Conservation (phyloP, 2,329 filamentous ascomycete genomes). For the Chalaropsis ovoidea region DNA sequence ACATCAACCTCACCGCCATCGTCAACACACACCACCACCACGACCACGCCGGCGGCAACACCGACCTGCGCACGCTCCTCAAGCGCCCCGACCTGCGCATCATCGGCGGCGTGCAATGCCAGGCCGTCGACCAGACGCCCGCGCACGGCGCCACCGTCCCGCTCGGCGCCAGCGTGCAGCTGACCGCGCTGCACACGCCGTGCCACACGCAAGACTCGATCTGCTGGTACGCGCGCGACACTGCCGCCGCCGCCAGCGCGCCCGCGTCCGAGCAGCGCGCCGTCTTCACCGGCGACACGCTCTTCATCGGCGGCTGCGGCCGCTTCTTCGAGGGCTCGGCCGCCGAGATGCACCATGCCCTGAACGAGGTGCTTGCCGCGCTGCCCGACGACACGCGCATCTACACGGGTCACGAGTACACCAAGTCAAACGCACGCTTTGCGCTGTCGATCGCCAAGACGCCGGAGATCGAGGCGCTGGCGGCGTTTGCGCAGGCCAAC, state of each 20-base stretch:
- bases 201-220: conserved; percentile 99
- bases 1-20: conserved; percentile 77
- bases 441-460: conserved; percentile 63
- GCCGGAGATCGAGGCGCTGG: conserved; percentile 64
- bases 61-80: conserved; percentile 39
- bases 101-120: conserved; percentile 80
- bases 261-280: conserved; percentile 40
- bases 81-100: conserved; percentile 57
- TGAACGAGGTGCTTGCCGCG: conserved; percentile 72
- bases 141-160: conserved; percentile 66
- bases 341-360: conserved; percentile 80
- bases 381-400: conserved; percentile 87
- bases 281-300: conserved; percentile 91
- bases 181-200: conserved; percentile 82
- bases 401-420: conserved; percentile 94
- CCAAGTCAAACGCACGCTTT: conserved; percentile 92
- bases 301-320: conserved; percentile 91
- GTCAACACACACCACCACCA: conserved; percentile 96
- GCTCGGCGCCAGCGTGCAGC: conserved; percentile 52
- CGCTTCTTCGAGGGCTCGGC: conserved; percentile 90
- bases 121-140: conserved; percentile 67
- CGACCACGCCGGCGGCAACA: conserved; percentile 90
- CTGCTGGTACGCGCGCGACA: conserved; percentile 82
- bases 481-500: conserved; percentile 67
- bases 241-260: background rate